Base-by-base conservation (phyloP, 805 yeast species). In the Clavispora phyllophila region DNA sequence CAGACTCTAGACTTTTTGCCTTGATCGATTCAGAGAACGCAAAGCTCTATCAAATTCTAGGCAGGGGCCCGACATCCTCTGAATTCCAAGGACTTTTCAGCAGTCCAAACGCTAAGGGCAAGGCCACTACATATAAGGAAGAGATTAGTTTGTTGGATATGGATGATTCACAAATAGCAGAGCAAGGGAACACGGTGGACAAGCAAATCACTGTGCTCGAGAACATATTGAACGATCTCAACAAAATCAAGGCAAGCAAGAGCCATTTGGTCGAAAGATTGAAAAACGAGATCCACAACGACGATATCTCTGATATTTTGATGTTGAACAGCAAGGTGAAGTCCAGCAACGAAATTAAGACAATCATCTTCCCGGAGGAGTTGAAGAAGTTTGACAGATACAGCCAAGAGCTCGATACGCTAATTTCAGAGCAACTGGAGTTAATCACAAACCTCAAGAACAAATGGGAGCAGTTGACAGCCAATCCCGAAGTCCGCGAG, bases 241-340 rank as follows among this genome's bases (percentile, higher is more conserved):
- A 77, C 44, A 70, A 76, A 35, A 58, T 88, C 44, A 80, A 80
- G 52, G 67, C 75, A 25, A 93, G 86, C 58, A 78, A 95, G 36
- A 60, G 67, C 5, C 70, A 78, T 29, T 72, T 83, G 2, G 67
- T 86, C 27, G 72, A 72, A 2, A 87, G 81, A 39, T 70, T 91
- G 54, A 88, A 88, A 56, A 73, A 69, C 6, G 76, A 76, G 37
- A 81, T 86, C 26, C 93, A 82, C 54, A 71, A 74, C 12, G 98
- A 91, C 63, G 97, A 91, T 57, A 87, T 89, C 39, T 83, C 96
- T 0, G 81, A 83, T 41, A 68, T 82, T 10, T 69, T 91, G 25
- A 76, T 91, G 8, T 67, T 82, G 49, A 83, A 86, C 57, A 65
- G 71, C 46, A 79, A 76, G 46, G 73, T 76, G 35, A 75, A 73